Conservation (phyloP, 345 rosid genomes). For the Hibiscus mutabilis region DNA sequence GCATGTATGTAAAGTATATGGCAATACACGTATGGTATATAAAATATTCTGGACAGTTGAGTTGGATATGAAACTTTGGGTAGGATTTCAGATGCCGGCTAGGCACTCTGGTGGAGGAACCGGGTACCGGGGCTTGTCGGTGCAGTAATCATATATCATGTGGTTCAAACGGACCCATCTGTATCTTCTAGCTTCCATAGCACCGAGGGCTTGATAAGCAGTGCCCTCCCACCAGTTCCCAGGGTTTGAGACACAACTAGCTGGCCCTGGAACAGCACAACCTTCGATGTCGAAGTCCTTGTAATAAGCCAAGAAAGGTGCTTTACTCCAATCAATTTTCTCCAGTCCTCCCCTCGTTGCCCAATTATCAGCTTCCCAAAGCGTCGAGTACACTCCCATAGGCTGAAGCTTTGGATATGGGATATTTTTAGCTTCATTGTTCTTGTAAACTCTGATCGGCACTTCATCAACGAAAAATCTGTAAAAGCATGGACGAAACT, state of each 20-base stretch:
- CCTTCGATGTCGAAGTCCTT: conserved; percentile 85
- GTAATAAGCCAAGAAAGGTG: conserved; percentile 81
- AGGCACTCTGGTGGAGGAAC: conserved; percentile 77
- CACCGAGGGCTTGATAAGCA: conserved; percentile 47
- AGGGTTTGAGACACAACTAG: conserved; percentile 49
- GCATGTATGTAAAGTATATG: no score
- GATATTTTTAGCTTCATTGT: conserved; percentile 55
- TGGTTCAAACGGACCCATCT: conserved; percentile 89
- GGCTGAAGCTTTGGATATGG: conserved; percentile 71
- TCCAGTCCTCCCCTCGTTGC: conserved; percentile 95
- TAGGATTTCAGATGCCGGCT: conserved; percentile 47
- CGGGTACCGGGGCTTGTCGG: conserved; percentile 67
- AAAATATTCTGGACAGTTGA: not conserved
- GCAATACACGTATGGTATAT: no score
- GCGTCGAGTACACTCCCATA: conserved; percentile 80
- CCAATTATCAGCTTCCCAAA: conserved; percentile 98
- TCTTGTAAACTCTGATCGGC: conserved; percentile 88
- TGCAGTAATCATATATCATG: conserved; percentile 87
- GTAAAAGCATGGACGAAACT: not conserved
- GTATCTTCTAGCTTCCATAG: conserved; percentile 64
- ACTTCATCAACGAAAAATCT: conserved; percentile 72
- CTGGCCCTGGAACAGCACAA: conserved; percentile 76
- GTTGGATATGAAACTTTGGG: not conserved
- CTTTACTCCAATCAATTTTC: conserved; percentile 85
- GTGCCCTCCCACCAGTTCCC: conserved; percentile 80